phyloP scores from a whole-genome alignment of 106 monocot genomes.

The Gastrodia elata region DNA sequence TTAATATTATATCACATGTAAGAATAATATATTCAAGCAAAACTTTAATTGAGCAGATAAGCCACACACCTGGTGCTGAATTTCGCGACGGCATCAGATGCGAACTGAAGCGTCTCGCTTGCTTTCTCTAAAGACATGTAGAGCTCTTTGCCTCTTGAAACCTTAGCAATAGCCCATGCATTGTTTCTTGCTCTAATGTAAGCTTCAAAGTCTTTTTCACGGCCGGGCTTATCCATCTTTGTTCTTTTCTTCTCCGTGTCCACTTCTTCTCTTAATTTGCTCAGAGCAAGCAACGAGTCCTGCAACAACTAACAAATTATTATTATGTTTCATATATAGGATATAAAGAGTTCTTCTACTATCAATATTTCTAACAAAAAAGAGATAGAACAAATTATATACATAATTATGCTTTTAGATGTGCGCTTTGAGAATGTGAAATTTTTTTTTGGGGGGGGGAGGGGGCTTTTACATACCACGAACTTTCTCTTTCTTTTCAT shows the following conservation, averaged over 20 bases:
- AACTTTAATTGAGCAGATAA: too few relatives aligned
- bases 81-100: constrained; percentile 85
- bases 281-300: constrained; percentile 79
- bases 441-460: too few relatives aligned
- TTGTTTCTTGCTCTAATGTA: constrained; percentile 84
- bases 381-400: too few relatives aligned
- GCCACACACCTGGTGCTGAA: constrained; percentile 69
- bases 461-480: too few relatives aligned
- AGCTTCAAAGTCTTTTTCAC: constrained; percentile 69
- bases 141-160: constrained; percentile 72
- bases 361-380: too few relatives aligned
- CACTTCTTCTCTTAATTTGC: constrained; percentile 76
- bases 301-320: constrained; percentile 22
- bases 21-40: too few relatives aligned
- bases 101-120: constrained; percentile 86
- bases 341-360: too few relatives aligned
- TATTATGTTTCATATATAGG: too few relatives aligned
- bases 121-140: constrained; percentile 91
- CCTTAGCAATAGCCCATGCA: constrained; percentile 87
- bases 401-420: too few relatives aligned
- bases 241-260: constrained; percentile 70
- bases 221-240: constrained; percentile 31
- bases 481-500: too few relatives aligned
- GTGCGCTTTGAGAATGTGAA: too few relatives aligned
- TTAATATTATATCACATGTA: too few relatives aligned